Evolutionary conservation across 352 stramenopile species (phyloP), one percentile per base, ranked within the genome.

Genomic region (Pythium phragmitis): DNA sequence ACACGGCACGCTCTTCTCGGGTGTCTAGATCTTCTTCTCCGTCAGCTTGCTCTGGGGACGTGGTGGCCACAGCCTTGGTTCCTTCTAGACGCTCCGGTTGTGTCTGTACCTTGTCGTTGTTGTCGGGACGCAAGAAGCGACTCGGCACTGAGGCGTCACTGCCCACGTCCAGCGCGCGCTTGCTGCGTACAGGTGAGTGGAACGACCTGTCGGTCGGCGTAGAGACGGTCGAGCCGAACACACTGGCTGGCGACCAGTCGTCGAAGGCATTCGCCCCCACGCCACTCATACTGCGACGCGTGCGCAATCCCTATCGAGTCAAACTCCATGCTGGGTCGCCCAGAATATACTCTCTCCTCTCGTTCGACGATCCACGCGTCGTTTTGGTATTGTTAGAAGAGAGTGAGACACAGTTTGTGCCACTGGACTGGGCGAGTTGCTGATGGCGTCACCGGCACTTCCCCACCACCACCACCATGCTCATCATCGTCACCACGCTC

Each of bases 211-310:
- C 39, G 7, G 39, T 14, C 16, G 4, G 13, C 39, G 2, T 14
- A 30, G 26, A 30, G 1, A 33, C 2, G 12, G 57, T 60, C 6
- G 51, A 39, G 2, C 70, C 70, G 54, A 86, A 85, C 14, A 84
- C 70, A 37, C 75, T 83, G 16, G 69, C 66, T 14, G 75, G 70
- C 8, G 76, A 82, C 76, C 72, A 82, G 61, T 82, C 73, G 3
- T 58, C 36, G 23, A 68, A 79, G 26, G 26, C 26, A 30, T 30
- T 5, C 26, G 26, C 26, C 26, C 45, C 13, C 36, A 7, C 50
- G 55, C 13, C 19, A 7, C 1, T n/a, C 50, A 30, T 56, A 64
- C 65, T 30, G n/a, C n/a, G 14, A 16, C 9, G 34, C 34, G 7
- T 39, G 34, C 2, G 34, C 26, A 30, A 30, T 39, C 11, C 34